Evolutionary conservation across 495 filamentous ascomycete genomes (phyloP), one percentile per base, ranked within the genome.

Genomic region (Darksidea phi): DNA sequence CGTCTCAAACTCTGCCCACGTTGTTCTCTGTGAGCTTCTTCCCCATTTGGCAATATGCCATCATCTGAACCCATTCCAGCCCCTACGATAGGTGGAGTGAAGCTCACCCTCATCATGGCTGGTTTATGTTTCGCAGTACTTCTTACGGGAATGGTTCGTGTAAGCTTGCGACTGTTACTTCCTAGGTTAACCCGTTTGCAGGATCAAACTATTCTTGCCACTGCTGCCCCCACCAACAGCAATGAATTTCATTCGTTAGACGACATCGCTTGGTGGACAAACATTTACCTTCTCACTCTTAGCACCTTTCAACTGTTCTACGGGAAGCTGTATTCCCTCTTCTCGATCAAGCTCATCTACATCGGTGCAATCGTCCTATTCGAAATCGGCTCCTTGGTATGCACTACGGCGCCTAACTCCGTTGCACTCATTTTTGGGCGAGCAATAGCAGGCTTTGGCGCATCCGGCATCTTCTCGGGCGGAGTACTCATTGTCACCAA

Each of bases 401-500:
- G 78, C 46, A 77, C 69, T n/a, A 61, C 75, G 0, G 75, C 78
- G 1, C 71, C 57, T 0, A 76, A 72, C 23, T 79, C 76, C 0
- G 74, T 71, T 12, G 74, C 76, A 67, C 63, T 80, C 25, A 80
- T 80, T 49, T 59, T 79, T 24, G 78, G 74, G 17, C 73, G 77
- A 47, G 77, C 78, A 12, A 38, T 80, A 1, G 74, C 77, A 1
- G 78, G 78, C 23, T 25, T 46, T 24, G 61, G 61, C 12, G 61
- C 28, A 24, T 54, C 61, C 24, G 61, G 61, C 13, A 34, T 59
- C 17, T 58, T 64, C 34, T 26, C 26, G 41, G 62, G 62, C 0
- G 18, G 21, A 23, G 49, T 65, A 0, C 49, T 60, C 34, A 56
- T 65, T 17, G 8, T 65, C 8, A 45, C 50, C 23, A 34, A 37